Conservation (phyloP, 176 grass and related monocot species). For the Chloris gayana region DNA sequence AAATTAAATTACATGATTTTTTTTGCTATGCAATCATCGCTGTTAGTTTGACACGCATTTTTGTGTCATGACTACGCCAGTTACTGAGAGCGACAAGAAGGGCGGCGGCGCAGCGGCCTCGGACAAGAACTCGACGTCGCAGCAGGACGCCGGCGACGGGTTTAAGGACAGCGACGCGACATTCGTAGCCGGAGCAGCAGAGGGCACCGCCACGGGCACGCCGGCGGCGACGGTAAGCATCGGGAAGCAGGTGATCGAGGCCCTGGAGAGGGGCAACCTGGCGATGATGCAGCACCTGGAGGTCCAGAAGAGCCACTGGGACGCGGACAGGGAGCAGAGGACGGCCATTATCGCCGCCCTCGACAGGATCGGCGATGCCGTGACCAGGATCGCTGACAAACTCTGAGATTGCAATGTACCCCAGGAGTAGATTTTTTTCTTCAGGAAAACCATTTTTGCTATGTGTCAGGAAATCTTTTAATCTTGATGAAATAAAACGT, state of each 20-base stretch:
- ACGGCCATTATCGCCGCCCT: slow-evolving; percentile 42
- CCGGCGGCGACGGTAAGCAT: slow-evolving; percentile 29
- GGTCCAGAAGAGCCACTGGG: slow-evolving; percentile 37
- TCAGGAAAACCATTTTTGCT: not conserved
- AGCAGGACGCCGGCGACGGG: slow-evolving; percentile 31
- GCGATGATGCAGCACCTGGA: slow-evolving; percentile 51
- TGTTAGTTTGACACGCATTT: not conserved
- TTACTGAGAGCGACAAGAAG: slow-evolving; percentile 47
- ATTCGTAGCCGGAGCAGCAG: slow-evolving; percentile 33
- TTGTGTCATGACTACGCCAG: not conserved
- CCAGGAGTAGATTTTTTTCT: not conserved
- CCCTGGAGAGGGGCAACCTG: slow-evolving; percentile 50
- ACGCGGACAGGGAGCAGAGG: slow-evolving; percentile 47
- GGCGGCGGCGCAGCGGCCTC: slow-evolving; percentile 34
- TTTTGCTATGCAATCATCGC: too few species aligned
- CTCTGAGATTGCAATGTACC: slow-evolving; percentile 7
- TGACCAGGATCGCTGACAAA: slow-evolving; percentile 55
- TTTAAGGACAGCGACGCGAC: slow-evolving; percentile 51
- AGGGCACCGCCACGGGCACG: not conserved
- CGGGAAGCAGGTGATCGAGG: slow-evolving; percentile 46
- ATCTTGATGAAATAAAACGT: slow-evolving; percentile 4
- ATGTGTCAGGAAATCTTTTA: not conserved
- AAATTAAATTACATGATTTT: too few species aligned
- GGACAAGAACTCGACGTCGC: slow-evolving; percentile 59
- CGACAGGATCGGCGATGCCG: slow-evolving; percentile 49